Evolutionary conservation across 73 alveolate species (phyloP).

Genomic region (Halteria grandinella): DNA sequence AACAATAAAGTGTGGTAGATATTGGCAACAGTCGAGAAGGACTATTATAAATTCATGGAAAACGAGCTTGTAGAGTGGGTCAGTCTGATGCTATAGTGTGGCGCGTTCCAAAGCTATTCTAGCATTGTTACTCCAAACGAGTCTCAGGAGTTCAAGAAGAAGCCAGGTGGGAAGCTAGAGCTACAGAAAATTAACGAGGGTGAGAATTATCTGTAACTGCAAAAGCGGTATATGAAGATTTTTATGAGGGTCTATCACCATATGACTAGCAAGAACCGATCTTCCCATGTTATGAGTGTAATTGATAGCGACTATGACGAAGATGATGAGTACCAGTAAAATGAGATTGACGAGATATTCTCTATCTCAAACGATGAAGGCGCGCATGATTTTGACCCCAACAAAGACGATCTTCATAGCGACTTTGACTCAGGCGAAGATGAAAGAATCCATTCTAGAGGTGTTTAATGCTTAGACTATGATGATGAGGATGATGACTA

Average conservation of each 20-base stretch:
- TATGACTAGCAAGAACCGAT: background rate
- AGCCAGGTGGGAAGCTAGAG: constrained; percentile 1
- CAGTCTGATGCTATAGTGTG: constrained; percentile 13
- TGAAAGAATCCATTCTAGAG: too few species aligned
- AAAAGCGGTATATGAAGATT: constrained; percentile 24
- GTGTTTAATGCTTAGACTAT: background rate
- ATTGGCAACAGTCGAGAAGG: constrained; percentile 13
- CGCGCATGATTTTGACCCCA: background rate
- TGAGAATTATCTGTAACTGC: constrained; percentile 4
- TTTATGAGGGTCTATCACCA: constrained; percentile 25
- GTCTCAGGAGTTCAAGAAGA: constrained; percentile 13
- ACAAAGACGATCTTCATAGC: background rate
- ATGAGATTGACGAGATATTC: constrained; percentile 47
- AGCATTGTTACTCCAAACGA: constrained; percentile 47
- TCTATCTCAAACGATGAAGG: constrained; percentile 8
- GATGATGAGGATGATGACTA: background rate
- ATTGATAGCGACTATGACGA: constrained; percentile 49
- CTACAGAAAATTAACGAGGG: constrained; percentile 22
- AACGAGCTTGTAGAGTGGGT: constrained; percentile 46
- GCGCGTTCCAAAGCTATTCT: constrained; percentile 21
- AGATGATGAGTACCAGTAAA: constrained; percentile 18
- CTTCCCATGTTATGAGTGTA: background rate
- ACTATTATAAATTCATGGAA: constrained; percentile 36
- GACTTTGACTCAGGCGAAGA: constrained; percentile 20
- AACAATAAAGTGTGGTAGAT: background rate